Evolutionary conservation across 2,329 filamentous ascomycete species (phyloP).

Genomic region (Fusarium musae): DNA sequence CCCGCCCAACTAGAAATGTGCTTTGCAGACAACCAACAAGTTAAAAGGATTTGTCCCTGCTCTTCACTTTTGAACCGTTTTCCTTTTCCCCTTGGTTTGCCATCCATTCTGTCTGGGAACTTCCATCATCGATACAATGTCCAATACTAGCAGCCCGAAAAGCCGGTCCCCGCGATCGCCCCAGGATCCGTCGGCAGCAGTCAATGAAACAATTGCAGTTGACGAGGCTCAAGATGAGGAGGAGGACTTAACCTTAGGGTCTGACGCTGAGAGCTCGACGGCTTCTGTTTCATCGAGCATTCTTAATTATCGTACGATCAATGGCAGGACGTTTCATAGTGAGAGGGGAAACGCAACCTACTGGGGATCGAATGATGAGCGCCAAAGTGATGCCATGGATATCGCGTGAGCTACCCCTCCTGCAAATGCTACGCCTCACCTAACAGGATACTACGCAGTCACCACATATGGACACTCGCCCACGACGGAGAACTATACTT

Average conservation of each 20-base stretch:
- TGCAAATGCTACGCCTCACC: fast-evolving
- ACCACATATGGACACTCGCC: not conserved
- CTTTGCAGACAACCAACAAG: fast-evolving
- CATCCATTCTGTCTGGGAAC: fast-evolving
- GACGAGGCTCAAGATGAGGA: not conserved
- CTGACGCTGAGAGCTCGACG: not conserved
- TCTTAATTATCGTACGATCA: not conserved
- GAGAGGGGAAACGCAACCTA: not conserved
- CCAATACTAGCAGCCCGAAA: not conserved
- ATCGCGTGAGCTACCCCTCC: not conserved
- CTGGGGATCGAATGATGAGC: not conserved
- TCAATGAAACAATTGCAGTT: not conserved
- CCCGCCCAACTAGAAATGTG: not conserved
- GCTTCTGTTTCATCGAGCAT: not conserved
- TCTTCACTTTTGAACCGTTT: not conserved
- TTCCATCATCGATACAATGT: not conserved
- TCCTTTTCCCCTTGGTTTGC: too few species aligned
- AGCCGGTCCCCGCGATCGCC: not conserved
- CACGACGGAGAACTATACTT: not conserved
- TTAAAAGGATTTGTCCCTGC: fast-evolving
- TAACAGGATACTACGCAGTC: not conserved
- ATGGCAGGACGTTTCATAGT: not conserved
- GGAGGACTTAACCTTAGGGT: not conserved
- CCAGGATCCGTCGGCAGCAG: not conserved
- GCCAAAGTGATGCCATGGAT: not conserved